Conservation (phyloP, 495 filamentous ascomycete species). For the Penicillium fimorum region DNA sequence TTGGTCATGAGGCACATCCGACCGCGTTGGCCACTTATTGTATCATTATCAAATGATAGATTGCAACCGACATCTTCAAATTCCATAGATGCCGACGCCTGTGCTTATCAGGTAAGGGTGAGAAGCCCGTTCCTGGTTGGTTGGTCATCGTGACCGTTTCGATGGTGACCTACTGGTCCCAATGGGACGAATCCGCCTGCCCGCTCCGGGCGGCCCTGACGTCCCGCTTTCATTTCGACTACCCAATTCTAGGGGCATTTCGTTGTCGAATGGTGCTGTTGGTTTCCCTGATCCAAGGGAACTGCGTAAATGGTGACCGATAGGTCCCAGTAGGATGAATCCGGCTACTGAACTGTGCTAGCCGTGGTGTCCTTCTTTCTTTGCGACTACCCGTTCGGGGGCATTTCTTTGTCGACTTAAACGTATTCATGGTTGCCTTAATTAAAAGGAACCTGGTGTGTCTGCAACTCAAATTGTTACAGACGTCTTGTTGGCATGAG, state of each 20-base stretch:
- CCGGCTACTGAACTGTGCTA: background rate
- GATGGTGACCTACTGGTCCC: background rate
- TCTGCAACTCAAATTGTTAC: slow-evolving; percentile 1
- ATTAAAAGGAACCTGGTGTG: background rate
- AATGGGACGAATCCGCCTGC: background rate
- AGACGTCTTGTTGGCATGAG: background rate
- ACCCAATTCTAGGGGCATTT: background rate
- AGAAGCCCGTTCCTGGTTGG: background rate
- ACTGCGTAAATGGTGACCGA: background rate
- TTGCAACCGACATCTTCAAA: slow-evolving; percentile 2
- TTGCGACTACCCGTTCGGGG: background rate
- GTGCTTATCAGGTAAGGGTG: background rate
- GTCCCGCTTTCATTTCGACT: background rate
- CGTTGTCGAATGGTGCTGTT: background rate
- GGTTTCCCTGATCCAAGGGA: background rate
- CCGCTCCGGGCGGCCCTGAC: background rate
- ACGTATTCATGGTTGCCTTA: background rate
- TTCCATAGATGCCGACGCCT: background rate
- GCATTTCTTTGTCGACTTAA: background rate
- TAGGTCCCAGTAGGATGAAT: background rate
- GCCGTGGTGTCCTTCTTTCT: background rate
- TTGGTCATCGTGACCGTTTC: background rate
- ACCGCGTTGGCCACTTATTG: background rate
- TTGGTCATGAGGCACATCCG: background rate
- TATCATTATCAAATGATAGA: background rate